These are phyloP conservation scores for Isabelozyma gotoi DNA, from an alignment of 805 yeast genomes.

Conservation along the genomic window DNA sequence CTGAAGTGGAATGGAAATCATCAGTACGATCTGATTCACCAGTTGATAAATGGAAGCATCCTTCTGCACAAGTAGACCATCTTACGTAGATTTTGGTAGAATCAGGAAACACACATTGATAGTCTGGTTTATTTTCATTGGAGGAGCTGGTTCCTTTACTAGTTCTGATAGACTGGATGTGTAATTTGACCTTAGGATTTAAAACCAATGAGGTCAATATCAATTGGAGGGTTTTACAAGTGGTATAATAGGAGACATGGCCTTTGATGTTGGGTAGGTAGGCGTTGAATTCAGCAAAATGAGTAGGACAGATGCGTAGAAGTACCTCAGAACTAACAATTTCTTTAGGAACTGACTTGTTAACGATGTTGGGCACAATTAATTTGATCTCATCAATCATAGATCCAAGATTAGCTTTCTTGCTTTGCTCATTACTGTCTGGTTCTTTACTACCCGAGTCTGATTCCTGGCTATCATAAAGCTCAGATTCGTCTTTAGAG, in stretches of 20 bases:
- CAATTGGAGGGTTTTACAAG: conserved; percentile 56
- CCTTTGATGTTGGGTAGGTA: conserved; percentile 60
- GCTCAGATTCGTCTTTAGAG: not conserved
- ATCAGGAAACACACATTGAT: conserved; percentile 32
- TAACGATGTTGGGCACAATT: conserved; percentile 52
- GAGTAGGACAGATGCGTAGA: conserved; percentile 57
- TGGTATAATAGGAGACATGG: conserved; percentile 51
- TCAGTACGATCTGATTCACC: conserved; percentile 3
- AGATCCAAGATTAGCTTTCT: conserved; percentile 54
- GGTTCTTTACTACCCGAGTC: not conserved
- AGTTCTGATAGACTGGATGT: conserved; percentile 43
- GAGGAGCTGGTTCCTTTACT: conserved; percentile 3
- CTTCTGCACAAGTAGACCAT: conserved; percentile 58
- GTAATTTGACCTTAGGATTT: conserved; percentile 52
- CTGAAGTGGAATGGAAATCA: conserved; percentile 30
- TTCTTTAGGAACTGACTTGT: conserved; percentile 42
- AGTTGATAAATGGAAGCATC: conserved; percentile 46
- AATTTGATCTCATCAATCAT: conserved; percentile 48
- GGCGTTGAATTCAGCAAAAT: conserved; percentile 41
- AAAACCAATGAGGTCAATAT: conserved; percentile 56
- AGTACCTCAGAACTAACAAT: conserved; percentile 46
- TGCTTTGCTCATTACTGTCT: conserved; percentile 17
- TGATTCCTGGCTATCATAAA: not conserved
- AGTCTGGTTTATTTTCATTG: not conserved
- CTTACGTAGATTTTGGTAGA: conserved; percentile 53